Evolutionary conservation across 2,329 filamentous ascomycete genomes (phyloP).

Genomic region (Claviceps humidiphila): DNA sequence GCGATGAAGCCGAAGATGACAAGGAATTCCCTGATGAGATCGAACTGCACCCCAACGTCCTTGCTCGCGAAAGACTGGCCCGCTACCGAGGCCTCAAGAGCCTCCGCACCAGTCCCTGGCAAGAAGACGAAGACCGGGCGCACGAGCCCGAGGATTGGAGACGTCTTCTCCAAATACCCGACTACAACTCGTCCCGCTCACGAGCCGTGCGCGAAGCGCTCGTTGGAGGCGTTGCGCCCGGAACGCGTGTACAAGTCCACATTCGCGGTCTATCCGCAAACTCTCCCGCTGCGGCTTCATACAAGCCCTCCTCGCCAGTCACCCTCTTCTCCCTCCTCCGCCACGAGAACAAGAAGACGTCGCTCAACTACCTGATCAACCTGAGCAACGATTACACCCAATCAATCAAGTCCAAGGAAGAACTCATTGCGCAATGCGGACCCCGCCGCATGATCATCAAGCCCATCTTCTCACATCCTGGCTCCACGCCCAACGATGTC

Average conservation of each 20-base stretch:
- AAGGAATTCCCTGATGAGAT: constrained; percentile 96
- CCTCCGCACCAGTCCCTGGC: constrained; percentile 75
- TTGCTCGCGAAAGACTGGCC: constrained; percentile 72
- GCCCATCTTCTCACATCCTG: constrained; percentile 79
- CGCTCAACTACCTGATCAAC: constrained; percentile 79
- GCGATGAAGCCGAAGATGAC: constrained; percentile 75
- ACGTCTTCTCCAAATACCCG: constrained; percentile 70
- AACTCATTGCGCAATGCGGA: constrained; percentile 83
- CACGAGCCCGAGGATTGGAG: constrained; percentile 86
- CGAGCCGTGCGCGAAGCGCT: constrained; percentile 68
- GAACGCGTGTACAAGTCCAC: constrained; percentile 71
- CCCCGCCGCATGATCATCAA: constrained; percentile 77
- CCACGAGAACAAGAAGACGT: constrained; percentile 89
- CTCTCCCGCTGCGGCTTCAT: constrained; percentile 8
- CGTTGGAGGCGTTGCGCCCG: constrained; percentile 73
- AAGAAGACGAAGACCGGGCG: constrained; percentile 72
- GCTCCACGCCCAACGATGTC: constrained; percentile 87
- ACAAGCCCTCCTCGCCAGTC: constrained; percentile 36
- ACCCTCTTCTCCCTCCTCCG: constrained; percentile 76
- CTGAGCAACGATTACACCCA: constrained; percentile 62
- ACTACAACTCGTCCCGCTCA: constrained; percentile 77
- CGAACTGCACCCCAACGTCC: constrained; percentile 76
- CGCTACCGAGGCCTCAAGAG: constrained; percentile 89
- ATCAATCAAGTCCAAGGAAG: constrained; percentile 82
- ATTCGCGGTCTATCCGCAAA: constrained; percentile 41